Evolutionary conservation across 768 basidiomycete genomes (phyloP).

Genomic region (Mycena sanguinolenta): DNA sequence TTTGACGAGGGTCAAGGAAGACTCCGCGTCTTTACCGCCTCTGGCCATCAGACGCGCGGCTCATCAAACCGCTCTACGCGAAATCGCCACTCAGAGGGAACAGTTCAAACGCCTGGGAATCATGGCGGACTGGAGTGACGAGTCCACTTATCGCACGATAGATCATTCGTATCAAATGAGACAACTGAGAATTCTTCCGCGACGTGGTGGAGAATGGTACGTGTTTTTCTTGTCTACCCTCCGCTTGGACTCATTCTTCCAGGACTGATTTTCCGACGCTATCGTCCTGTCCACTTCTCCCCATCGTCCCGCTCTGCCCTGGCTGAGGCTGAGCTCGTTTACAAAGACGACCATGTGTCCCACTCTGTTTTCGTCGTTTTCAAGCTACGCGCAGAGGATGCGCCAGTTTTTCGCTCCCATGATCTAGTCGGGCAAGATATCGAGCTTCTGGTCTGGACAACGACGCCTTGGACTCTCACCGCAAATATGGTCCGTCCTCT

Average conservation of each 20-base stretch:
- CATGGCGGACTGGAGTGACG: conserved; percentile 90
- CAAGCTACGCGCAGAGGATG: conserved; percentile 53
- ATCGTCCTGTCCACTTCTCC: conserved; percentile 94
- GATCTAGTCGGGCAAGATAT: conserved; percentile 49
- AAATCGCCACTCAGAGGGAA: conserved; percentile 79
- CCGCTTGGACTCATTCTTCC: neutral
- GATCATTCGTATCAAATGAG: conserved; percentile 91
- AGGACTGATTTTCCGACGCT: conserved; percentile 88
- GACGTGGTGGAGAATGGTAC: conserved; percentile 89
- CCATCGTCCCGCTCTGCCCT: conserved; percentile 95
- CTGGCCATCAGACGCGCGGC: conserved; percentile 78
- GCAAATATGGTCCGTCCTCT: conserved; percentile 85
- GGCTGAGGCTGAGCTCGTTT: conserved; percentile 94
- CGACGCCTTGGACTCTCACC: conserved; percentile 96
- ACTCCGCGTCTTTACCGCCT: conserved; percentile 68
- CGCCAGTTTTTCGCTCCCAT: conserved; percentile 44
- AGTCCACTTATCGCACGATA: conserved; percentile 89
- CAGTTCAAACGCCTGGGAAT: conserved; percentile 89
- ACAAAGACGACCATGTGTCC: conserved; percentile 90
- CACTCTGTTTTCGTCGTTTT: conserved; percentile 91
- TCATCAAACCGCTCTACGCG: conserved; percentile 75
- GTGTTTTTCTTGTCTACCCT: conserved; percentile 12
- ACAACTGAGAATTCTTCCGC: conserved; percentile 87
- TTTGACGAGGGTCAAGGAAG: conserved; percentile 45
- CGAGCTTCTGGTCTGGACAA: conserved; percentile 91